A percentile compares a stretch with the other conserved stretches of the same genome.
Evolutionary conservation across 805 yeast species (phyloP).

Genomic region (Ogataea trehalophila): DNA sequence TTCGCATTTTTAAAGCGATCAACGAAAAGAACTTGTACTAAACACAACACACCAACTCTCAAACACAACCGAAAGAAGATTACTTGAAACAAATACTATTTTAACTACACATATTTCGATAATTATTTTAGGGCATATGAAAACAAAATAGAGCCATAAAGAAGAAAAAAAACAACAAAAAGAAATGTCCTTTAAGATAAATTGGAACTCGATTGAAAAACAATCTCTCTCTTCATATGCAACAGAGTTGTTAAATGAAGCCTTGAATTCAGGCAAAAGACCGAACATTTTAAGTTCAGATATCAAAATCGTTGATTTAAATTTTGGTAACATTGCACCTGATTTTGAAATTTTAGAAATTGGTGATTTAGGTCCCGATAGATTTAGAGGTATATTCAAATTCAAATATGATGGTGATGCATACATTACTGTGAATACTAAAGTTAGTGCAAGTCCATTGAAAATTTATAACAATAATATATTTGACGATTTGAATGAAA

Average conservation of each 20-base stretch:
- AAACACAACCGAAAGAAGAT: too few relatives aligned
- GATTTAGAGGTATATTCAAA: conserved; percentile 79
- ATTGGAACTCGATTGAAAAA: conserved; percentile 71
- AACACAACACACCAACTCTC: too few relatives aligned
- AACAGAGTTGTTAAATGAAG: conserved; percentile 59
- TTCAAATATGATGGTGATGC: conserved; percentile 74
- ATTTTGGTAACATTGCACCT: conserved; percentile 73
- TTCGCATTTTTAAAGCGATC: too few relatives aligned
- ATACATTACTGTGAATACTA: conserved; percentile 66
- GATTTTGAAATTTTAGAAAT: conserved; percentile 73
- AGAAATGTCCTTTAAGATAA: conserved; percentile 69
- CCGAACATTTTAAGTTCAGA: conserved; percentile 68
- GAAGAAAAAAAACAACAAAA: background rate
- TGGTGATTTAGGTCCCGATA: conserved; percentile 72
- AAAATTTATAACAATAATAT: conserved; percentile 49
- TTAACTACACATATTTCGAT: too few relatives aligned
- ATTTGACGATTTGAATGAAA: conserved; percentile 24
- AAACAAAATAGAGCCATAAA: too few relatives aligned
- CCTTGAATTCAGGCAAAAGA: conserved; percentile 66
- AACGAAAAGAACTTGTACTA: too few relatives aligned
- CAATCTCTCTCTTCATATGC: conserved; percentile 60
- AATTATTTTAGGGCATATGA: too few relatives aligned
- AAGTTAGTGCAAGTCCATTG: conserved; percentile 80
- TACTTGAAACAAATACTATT: too few relatives aligned
- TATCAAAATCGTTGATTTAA: conserved; percentile 61